A percentile compares a stretch with the other conserved stretches of the same genome.
Conservation (phyloP, 148 eudicot genomes). For the Persicaria tinctoria region DNA sequence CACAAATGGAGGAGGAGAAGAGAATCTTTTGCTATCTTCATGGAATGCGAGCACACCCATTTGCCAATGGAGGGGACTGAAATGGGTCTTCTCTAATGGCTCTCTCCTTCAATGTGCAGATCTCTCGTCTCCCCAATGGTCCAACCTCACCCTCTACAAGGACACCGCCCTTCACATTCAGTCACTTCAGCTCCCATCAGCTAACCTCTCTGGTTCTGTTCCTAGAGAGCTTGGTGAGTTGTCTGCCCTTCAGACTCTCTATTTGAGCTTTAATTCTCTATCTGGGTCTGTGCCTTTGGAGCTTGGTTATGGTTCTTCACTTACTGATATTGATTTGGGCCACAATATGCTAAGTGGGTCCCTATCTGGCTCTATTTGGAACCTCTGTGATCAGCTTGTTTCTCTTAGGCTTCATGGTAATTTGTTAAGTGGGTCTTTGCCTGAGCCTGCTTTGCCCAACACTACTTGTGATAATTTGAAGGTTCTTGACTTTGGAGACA, state of each 20-base stretch:
- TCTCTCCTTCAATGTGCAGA: constrained; percentile 35
- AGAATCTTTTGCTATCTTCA: constrained; percentile 45
- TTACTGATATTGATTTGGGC: constrained; percentile 62
- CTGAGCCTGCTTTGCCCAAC: constrained; percentile 79
- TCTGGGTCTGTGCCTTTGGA: constrained; percentile 63
- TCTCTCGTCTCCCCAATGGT: constrained; percentile 66
- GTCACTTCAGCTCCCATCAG: constrained; percentile 79
- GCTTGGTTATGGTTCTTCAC: constrained; percentile 72
- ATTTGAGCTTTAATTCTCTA: constrained; percentile 53
- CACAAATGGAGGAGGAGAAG: constrained; percentile 12
- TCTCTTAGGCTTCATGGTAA: constrained; percentile 61
- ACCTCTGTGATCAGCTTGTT: constrained; percentile 63
- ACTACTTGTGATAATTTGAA: constrained; percentile 47
- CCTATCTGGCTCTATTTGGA: constrained; percentile 74
- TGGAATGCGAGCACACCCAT: constrained; percentile 71
- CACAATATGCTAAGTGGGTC: constrained; percentile 57
- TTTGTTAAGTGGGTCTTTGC: constrained; percentile 59
- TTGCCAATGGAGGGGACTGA: constrained; percentile 88
- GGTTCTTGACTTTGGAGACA: constrained; percentile 72
- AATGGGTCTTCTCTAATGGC: constrained; percentile 54
- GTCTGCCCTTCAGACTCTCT: constrained; percentile 47
- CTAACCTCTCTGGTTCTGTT: constrained; percentile 62
- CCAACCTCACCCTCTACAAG: constrained; percentile 34
- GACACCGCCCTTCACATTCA: constrained; percentile 49
- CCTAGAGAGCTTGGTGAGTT: constrained; percentile 64